Evolutionary conservation across 2,329 filamentous ascomycete species (phyloP), one percentile per base, ranked within the genome.

Genomic region (Fusarium chuoi): DNA sequence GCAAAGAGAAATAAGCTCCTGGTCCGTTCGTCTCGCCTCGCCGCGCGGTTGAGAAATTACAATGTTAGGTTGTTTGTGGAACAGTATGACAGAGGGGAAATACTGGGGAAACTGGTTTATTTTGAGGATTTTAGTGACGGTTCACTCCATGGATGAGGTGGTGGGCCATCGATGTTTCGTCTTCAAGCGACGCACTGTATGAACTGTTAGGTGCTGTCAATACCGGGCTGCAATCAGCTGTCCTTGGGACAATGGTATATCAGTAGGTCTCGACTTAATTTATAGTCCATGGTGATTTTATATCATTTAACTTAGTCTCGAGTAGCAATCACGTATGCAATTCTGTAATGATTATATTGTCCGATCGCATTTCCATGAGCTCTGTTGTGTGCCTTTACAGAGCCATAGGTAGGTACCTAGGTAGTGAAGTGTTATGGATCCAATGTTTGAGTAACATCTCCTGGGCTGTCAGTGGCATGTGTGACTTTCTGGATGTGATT

Each of bases 171-270:
- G 33, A 30, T 42, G 57, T 56, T 30, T 55, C 39, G 24, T 30
- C 38, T 20, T 10, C 3, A 22, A 70, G 28, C 33, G 55, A 70
- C 70, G 70, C 70, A 73, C 70, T 73, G 70, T 73, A 54, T 46
- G n/a, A 51, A 51, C 30, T 51, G 11, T 20, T 28, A 33, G 22
- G 36, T 18, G 28, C 26, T 55, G 26, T 28, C 30, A 13, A 51
- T 35, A 14, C 6, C 17, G n/a, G n/a, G n/a, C n/a, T 54, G 24
- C 5, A 36, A 35, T 38, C 20, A 38, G 33, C 18, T 54, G 49
- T 17, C 18, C 11, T 38, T 9, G 7, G 35, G 35, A 17, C 13
- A 39, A 22, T 39, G 12, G 33, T 33, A 28, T 7, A n/a, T n/a
- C n/a, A n/a, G n/a, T n/a, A 41, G 24, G n/a, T 55, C 24, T 39